Percentiles rank a stretch among this genome's conserved stretches.
These are phyloP conservation scores for Cladosporium sp. DNA, from an alignment of 2,329 filamentous ascomycete species.

Conservation along the genomic window DNA sequence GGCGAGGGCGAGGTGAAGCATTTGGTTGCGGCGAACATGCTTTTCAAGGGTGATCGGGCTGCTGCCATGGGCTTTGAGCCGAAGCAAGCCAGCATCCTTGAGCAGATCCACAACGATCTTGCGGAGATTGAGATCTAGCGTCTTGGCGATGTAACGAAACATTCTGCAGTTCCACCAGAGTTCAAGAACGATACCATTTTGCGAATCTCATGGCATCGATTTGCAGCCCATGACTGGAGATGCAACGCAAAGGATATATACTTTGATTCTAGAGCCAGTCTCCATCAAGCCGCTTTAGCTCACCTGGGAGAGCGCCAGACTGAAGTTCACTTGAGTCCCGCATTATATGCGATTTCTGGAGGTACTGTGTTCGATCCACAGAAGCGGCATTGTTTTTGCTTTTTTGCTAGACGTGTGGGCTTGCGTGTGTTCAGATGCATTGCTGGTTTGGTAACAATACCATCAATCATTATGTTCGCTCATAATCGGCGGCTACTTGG, in stretches of 20 bases:
- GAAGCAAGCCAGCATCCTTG: not conserved
- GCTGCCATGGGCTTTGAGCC: not conserved
- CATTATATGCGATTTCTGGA: constrained; percentile 38
- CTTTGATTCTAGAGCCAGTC: too few relatives aligned
- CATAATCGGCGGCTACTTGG: too few relatives aligned
- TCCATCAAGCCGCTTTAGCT: constrained; percentile 35
- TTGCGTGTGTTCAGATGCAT: not conserved
- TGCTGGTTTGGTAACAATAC: too few relatives aligned
- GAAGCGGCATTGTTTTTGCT: constrained; percentile 30
- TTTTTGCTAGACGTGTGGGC: too few relatives aligned
- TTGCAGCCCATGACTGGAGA: too few relatives aligned
- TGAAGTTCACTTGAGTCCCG: constrained; percentile 32
- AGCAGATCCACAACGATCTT: not conserved
- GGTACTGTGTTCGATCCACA: constrained; percentile 42
- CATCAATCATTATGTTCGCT: not conserved
- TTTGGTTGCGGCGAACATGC: not conserved
- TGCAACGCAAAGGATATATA: too few relatives aligned
- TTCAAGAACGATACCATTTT: not conserved
- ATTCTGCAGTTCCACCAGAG: not conserved
- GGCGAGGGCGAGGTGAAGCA: constrained; percentile 7
- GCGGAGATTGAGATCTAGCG: not conserved
- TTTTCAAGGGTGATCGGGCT: not conserved
- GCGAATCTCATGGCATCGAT: not conserved
- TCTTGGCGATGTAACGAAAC: not conserved
- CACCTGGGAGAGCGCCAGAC: constrained; percentile 42